Evolutionary conservation across 495 filamentous ascomycete species (phyloP), one percentile per base, ranked within the genome.

Genomic region (Trichoderma parareesei): DNA sequence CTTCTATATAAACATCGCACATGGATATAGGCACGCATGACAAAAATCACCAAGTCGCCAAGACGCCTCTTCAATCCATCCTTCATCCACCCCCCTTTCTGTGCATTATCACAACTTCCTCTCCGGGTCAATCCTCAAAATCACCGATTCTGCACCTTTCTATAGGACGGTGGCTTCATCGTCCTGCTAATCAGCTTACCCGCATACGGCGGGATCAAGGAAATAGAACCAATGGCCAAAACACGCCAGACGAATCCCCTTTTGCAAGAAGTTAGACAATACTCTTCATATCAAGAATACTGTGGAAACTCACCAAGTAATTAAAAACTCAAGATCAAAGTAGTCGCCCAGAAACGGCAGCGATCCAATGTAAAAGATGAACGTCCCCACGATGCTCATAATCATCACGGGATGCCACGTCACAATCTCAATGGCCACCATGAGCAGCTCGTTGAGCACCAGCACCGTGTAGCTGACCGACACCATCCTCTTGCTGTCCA

Each of bases 381-480:
- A 85, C 0, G 95, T 99, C 2, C 91, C 92, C 3, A 96, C 65
- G 62, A 97, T 83, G 53, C 82, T 86, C 66, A 92, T 76, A 44
- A 95, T 87, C 94, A 98, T 99, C 65, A 96, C 83, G 55, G 87
- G 87, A 72, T 99, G 95, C 95, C 95, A 98, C 7, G 95, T 99
- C 10, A 91, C 96, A 69, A 99, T 88, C 69, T 97, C 90, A 49
- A 93, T 87, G 5, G 93, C 92, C 11, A 97, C 94, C 95, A 99
- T 99, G 60, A 93, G 82, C 62, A 99, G 81, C 72, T 99, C 95
- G 72, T 97, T 98, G 62, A 99, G 77, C 11, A 99, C 87, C 5
- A 99, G 86, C 5, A 90, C 91, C 0, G 93, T 95, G 73, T 93
- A 99, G 62, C 87, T 91, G 41, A 99, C 89, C 66, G 90, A 87